These are phyloP conservation scores for Waltiozyma sp. DNA, from an alignment of 1,139 yeast species.

Conservation along the genomic window DNA sequence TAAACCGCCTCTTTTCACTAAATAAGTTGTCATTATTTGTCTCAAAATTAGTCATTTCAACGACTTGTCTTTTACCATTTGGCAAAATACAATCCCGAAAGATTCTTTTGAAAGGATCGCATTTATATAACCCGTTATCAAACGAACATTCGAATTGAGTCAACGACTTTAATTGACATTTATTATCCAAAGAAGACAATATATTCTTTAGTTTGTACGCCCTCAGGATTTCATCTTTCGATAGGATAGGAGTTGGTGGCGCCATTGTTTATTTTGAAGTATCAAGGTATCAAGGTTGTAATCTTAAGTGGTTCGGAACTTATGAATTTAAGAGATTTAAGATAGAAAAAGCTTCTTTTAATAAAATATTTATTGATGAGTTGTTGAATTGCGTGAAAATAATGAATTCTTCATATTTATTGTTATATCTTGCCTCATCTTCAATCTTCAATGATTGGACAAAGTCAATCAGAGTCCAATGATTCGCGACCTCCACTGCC, in stretches of 20 bases:
- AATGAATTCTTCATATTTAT: no score
- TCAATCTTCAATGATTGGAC: no score
- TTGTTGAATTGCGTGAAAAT: no score
- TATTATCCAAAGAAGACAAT: background rate
- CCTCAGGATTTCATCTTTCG: conserved; percentile 14
- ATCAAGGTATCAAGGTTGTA: no score
- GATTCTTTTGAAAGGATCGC: conserved; percentile 43
- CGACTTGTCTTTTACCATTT: conserved; percentile 9
- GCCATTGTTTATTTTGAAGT: conserved; percentile 19
- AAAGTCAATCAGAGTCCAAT: no score
- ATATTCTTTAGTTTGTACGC: conserved; percentile 6
- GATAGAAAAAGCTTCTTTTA: no score
- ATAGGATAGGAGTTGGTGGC: conserved; percentile 24
- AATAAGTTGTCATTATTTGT: conserved; percentile 11
- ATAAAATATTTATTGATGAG: no score
- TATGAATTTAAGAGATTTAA: no score
- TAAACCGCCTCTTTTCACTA: background rate
- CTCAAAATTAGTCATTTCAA: conserved; percentile 16
- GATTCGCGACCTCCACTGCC: no score
- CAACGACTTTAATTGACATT: conserved; percentile 19
- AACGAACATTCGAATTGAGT: conserved; percentile 22
- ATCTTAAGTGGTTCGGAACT: background rate
- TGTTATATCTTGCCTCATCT: no score
- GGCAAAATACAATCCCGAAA: conserved; percentile 36
- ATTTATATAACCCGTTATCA: conserved; percentile 30